phyloP scores from a whole-genome alignment of 257 asterid genomes.

The Salvia splendens region DNA sequence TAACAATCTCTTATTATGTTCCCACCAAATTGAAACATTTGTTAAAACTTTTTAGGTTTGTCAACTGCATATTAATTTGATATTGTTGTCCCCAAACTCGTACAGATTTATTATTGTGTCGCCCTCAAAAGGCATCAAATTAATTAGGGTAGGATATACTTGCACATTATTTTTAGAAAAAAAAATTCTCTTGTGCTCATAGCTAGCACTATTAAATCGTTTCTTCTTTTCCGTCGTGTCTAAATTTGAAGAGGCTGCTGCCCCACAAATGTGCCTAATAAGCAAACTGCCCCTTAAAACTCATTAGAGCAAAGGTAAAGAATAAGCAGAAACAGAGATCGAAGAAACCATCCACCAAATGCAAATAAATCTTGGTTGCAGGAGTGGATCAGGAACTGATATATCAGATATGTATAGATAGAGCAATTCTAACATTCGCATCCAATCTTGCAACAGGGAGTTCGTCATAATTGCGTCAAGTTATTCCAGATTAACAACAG shows the following conservation, averaged over 20 bases:
- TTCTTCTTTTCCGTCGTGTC: conserved; percentile 39
- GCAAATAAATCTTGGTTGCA: conserved; percentile 19
- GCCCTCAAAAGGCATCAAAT: too few species aligned
- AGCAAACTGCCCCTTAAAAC: conserved; percentile 51
- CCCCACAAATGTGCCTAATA: conserved; percentile 52
- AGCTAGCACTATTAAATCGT: too few species aligned
- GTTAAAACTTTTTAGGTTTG: too few species aligned
- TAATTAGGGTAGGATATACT: too few species aligned
- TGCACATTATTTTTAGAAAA: too few species aligned
- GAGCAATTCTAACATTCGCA: background rate
- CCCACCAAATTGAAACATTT: too few species aligned
- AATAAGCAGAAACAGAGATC: conserved; percentile 32
- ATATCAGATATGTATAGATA: too few species aligned
- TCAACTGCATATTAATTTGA: too few species aligned
- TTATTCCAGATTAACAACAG: background rate
- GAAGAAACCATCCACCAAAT: conserved; percentile 26
- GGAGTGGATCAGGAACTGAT: background rate
- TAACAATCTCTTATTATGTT: too few species aligned
- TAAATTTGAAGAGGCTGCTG: conserved; percentile 46
- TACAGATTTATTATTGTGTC: too few species aligned
- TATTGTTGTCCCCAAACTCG: too few species aligned
- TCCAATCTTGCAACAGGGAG: background rate
- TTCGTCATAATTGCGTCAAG: background rate
- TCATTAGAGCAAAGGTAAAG: conserved; percentile 39
- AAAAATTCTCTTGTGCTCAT: too few species aligned